Evolutionary conservation across 2,329 filamentous ascomycete genomes (phyloP), one percentile per base, ranked within the genome.

Genomic region (Fusarium pseudograminearum): DNA sequence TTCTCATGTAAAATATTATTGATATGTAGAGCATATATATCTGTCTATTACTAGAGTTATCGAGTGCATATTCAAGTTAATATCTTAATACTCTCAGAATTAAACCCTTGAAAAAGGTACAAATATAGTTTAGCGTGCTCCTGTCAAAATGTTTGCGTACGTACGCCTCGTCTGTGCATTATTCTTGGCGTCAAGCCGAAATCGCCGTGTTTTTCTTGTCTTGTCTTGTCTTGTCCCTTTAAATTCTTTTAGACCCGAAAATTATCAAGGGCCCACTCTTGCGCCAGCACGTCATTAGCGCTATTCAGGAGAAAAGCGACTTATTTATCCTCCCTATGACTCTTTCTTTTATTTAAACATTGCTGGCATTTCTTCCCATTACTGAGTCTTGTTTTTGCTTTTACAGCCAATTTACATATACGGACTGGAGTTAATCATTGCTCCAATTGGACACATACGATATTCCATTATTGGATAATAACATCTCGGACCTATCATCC

Each of bases 221-320:
- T 18, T 34, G 16, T 30, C 50, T 30, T 56, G 28, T 42, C 28
- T 34, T 44, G 22, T 45, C 34, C 18, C 18, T 38, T 6, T 36
- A 12, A 40, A 20, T 20, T 20, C n/a, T n/a, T 40, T 20, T 40
- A 40, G 11, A 40, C 36, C n/a, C 58, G 53, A 57, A 18, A 64
- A 54, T 51, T 28, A 48, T 28, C 7, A 7, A 9, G 22, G 41
- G 22, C 47, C 64, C 64, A 57, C 62, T 54, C 20, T 50, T 36
- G 40, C 12, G 16, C 44, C 28, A 71, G 67, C 67, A 70, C 64
- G 68, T 52, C 68, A 70, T 70, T 51, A 24, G 48, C 48, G 38
- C 51, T 20, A 50, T 59, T 38, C 41, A 59, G 50, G 62, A 64
- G 63, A 51, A 50, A 59, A 47, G n/a, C n/a, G 41, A 57, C 26